Evolutionary conservation across 352 stramenopile species (phyloP), one percentile per base, ranked within the genome.

Genomic region (Pythium dissotocum): DNA sequence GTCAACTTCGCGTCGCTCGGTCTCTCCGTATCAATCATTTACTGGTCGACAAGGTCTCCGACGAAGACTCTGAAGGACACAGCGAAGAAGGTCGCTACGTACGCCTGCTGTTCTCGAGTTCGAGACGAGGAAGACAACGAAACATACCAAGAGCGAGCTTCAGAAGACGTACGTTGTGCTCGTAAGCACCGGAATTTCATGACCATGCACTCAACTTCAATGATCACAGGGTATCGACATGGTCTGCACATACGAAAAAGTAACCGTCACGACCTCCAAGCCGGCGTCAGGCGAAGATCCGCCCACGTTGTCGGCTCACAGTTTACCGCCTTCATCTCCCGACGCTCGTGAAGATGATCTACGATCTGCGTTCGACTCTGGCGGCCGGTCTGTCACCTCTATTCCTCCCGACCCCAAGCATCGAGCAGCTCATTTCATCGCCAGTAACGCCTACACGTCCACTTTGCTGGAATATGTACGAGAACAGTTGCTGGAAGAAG

Each of bases 1-100:
- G 63, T 79, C 46, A 77, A 73, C 53, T 79, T 79, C 28, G 63
- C 72, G 30, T 77, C 72, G 16, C 69, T 79, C 18, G 72, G 72
- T 3, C 44, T 79, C 16, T 71, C 76, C 28, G 72, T 79, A 24
- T 69, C 72, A 10, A 12, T 72, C 35, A 74, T 79, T 46, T 79
- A 77, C 51, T 77, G 73, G 58, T 70, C 58, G 24, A 72, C 69
- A 13, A 69, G 72, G n/a, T 61, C 63, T 10, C 44, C 71, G 14
- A 26, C 58, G 26, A 33, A 48, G n/a, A 36, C 38, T 36, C 30
- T 74, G 8, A 42, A 53, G 35, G 14, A 44, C 18, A 60, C 58
- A 4, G 2, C 58, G 7, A 33, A 49, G 3, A 69, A 69, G 30
- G 18, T 65, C 1, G 56, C 48, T 7, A 55, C 36, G 1, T 33